A percentile compares a stretch with the other conserved stretches of the same genome.
Conservation (phyloP, 2,329 filamentous ascomycete species). For the Fusarium ambrosium region DNA sequence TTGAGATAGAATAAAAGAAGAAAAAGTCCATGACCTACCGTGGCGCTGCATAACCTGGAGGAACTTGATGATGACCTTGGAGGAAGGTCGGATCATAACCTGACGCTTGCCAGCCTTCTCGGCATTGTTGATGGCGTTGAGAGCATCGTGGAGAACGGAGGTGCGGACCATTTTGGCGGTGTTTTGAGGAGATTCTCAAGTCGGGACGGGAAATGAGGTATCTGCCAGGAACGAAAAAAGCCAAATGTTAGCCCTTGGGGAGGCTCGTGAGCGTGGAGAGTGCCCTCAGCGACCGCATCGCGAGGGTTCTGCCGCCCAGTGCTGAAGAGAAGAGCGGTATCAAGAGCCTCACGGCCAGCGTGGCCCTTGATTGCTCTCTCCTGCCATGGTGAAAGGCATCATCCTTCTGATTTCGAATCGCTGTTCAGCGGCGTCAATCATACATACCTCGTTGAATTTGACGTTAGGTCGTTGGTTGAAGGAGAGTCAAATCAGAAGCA, state of each 20-base stretch:
- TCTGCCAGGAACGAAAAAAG: slow-evolving; percentile 60
- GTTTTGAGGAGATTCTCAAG: slow-evolving; percentile 81
- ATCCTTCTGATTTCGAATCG: slow-evolving; percentile 54
- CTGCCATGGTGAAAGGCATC: slow-evolving; percentile 67
- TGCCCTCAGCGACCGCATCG: slow-evolving; percentile 69
- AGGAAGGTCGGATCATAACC: slow-evolving; percentile 96
- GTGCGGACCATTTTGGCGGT: slow-evolving; percentile 98
- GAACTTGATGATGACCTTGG: slow-evolving; percentile 99
- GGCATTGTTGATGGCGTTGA: slow-evolving; percentile 99
- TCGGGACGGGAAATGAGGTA: slow-evolving; percentile 75
- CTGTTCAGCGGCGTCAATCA: slow-evolving; percentile 43
- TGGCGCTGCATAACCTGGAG: slow-evolving; percentile 99
- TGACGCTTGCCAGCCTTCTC: slow-evolving; percentile 99
- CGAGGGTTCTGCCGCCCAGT: slow-evolving; percentile 80
- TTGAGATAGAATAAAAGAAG: background rate
- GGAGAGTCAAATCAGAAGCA: slow-evolving; percentile 39
- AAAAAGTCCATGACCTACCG: slow-evolving; percentile 75
- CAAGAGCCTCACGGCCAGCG: slow-evolving; percentile 51
- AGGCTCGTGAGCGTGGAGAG: slow-evolving; percentile 74
- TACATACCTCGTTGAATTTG: slow-evolving; percentile 62
- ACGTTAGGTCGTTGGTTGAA: slow-evolving; percentile 44
- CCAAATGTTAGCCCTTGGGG: slow-evolving; percentile 70
- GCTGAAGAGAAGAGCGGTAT: slow-evolving; percentile 76
- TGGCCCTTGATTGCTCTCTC: slow-evolving; percentile 70
- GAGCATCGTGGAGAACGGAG: slow-evolving; percentile 98